Evolutionary conservation across 768 basidiomycete species (phyloP).

Genomic region (Roridomyces roridus): DNA sequence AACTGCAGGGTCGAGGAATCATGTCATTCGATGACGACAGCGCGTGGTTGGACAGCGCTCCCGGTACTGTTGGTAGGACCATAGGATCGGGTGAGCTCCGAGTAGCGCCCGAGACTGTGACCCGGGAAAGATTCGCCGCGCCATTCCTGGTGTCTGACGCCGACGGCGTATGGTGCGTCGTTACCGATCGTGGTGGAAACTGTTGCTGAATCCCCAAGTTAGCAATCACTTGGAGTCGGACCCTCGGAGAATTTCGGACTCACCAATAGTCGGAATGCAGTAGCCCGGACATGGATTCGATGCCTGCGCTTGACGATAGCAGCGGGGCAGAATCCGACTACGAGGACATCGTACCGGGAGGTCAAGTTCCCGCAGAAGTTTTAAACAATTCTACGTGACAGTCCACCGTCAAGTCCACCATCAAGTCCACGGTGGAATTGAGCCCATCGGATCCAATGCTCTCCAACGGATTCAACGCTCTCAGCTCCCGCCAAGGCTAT

Average conservation of each 20-base stretch:
- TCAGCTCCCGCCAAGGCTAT: background rate
- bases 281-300: background rate
- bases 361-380: too few species aligned
- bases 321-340: conserved; percentile 4
- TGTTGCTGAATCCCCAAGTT: background rate
- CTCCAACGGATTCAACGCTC: too few species aligned
- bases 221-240: background rate
- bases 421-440: too few species aligned
- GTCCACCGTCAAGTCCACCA: too few species aligned
- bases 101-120: background rate
- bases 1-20: conserved; percentile 32
- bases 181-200: background rate
- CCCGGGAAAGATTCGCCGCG: background rate
- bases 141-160: background rate
- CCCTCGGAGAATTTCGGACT: background rate
- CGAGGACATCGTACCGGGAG: too few species aligned
- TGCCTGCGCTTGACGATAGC: background rate
- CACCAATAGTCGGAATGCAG: background rate
- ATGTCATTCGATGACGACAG: conserved; percentile 25
- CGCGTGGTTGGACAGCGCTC: background rate
- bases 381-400: too few species aligned
- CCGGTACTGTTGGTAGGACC: background rate
- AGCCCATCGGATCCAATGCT: too few species aligned
- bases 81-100: background rate
- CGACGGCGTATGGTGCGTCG: background rate